These are phyloP conservation scores for Calonectria hawksworthii DNA, from an alignment of 2,329 filamentous ascomycete species.

Conservation along the genomic window DNA sequence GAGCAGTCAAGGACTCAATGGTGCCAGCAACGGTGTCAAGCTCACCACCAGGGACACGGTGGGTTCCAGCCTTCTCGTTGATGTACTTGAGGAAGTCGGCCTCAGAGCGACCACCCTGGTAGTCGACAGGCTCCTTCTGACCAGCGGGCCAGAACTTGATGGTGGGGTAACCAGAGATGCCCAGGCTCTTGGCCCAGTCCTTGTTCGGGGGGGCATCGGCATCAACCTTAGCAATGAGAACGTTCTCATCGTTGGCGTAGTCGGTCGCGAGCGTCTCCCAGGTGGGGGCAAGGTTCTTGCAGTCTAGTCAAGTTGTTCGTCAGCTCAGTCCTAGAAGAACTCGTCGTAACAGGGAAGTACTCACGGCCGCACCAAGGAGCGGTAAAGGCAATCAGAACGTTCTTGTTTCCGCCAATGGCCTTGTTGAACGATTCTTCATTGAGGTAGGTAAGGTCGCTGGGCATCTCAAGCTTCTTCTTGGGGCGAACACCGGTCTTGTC, in stretches of 20 bases:
- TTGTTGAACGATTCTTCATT: conserved; percentile 84
- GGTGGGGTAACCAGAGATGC: conserved; percentile 90
- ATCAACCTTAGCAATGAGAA: conserved; percentile 95
- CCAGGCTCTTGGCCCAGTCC: conserved; percentile 80
- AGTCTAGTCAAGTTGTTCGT: conserved; percentile 72
- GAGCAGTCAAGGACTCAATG: conserved; percentile 80
- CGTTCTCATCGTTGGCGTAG: conserved; percentile 82
- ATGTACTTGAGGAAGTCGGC: conserved; percentile 82
- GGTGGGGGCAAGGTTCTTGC: conserved; percentile 90
- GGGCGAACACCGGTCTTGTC: conserved; percentile 90
- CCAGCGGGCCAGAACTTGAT: conserved; percentile 98
- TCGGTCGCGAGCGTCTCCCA: conserved; percentile 91
- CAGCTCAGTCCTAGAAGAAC: conserved; percentile 17
- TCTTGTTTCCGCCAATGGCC: conserved; percentile 85
- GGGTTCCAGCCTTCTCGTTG: conserved; percentile 90
- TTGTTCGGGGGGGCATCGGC: conserved; percentile 91
- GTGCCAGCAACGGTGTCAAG: conserved; percentile 86
- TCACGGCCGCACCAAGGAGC: conserved; percentile 98
- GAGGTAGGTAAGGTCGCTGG: conserved; percentile 84
- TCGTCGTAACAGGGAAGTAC: conserved; percentile 55
- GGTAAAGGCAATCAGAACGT: conserved; percentile 96
- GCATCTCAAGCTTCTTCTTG: conserved; percentile 80
- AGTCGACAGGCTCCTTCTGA: conserved; percentile 78
- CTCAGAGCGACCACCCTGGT: conserved; percentile 83
- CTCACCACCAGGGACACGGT: conserved; percentile 85